Evolutionary conservation across 1,139 yeast genomes (phyloP).

Genomic region (Scheffersomyces parashehatae): DNA sequence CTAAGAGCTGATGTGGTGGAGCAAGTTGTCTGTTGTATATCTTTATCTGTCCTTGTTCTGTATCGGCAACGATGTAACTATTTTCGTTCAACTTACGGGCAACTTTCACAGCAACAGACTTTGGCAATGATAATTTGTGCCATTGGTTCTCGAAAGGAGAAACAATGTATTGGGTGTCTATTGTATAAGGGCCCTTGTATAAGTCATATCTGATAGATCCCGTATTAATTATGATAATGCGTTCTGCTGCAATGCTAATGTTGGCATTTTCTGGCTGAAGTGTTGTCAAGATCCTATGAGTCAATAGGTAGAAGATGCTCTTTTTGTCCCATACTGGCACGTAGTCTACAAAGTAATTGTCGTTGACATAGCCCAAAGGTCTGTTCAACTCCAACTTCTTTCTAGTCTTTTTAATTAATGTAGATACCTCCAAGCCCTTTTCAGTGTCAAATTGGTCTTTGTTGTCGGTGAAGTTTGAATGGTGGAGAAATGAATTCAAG

Average conservation of each 20-base stretch:
- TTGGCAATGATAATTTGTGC: conserved; percentile 60
- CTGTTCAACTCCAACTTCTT: conserved; percentile 53
- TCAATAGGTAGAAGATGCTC: conserved; percentile 63
- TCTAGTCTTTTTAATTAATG: conserved; percentile 47
- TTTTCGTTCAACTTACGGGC: conserved; percentile 51
- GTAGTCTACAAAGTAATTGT: conserved; percentile 65
- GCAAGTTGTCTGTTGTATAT: conserved; percentile 16
- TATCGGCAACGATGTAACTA: conserved; percentile 37
- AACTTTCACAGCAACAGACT: conserved; percentile 47
- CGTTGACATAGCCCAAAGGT: conserved; percentile 64
- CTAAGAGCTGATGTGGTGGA: conserved; percentile 27
- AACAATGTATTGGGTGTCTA: conserved; percentile 77
- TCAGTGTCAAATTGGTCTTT: conserved; percentile 42
- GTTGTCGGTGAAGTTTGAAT: conserved; percentile 37
- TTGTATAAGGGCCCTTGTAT: conserved; percentile 81
- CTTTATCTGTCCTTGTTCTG: neutral
- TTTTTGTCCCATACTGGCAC: conserved; percentile 64
- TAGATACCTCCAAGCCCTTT: conserved; percentile 51
- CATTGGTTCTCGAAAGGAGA: conserved; percentile 86
- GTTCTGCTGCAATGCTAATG: conserved; percentile 27
- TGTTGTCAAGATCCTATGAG: conserved; percentile 59
- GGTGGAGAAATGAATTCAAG: conserved; percentile 64
- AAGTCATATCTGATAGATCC: conserved; percentile 90
- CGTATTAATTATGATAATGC: conserved; percentile 75
- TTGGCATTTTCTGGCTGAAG: conserved; percentile 27